Evolutionary conservation across 1,139 yeast species (phyloP), one percentile per base, ranked within the genome.

Genomic region (Dujonia santamariae): DNA sequence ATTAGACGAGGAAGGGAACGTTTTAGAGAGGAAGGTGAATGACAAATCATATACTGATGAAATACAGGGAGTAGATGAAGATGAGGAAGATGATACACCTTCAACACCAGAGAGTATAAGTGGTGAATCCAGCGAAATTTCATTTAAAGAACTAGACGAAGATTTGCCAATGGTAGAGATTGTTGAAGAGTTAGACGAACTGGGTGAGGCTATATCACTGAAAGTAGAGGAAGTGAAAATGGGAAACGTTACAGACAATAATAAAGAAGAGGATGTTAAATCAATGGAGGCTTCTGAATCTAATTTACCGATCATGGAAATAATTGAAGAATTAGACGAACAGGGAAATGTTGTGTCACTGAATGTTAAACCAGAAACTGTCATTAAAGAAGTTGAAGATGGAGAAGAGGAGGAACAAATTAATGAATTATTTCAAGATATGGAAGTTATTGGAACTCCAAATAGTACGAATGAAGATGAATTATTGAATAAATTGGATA

Each of bases 1-100:
- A 37, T 58, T 90, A 28, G 96, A 88, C 54, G 95, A 85, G 1
- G 79, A 84, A 9, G 96, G 80, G 0, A 78, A 83, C 42, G 68
- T 87, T 1, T 51, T 82, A 0, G 54, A 44, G 12, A 63, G 70
- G 8, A 60, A 63, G 17, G 36, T 64, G 4, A 62, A 60, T 34
- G 47, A 59, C 23, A 35, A 46, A 27, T 21, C 5, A 28, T 34
- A 9, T 22, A 24, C 17, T 12, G 26, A 12, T 7, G 16, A 11
- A 5, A 12, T 11, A 15, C 11, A 30, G n/a, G 9, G 15, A 20
- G 20, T 9, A 6, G 24, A 24, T 11, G 15, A 17, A 4, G 27
- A 22, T 6, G 28, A 19, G 3, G 18, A 17, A 7, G 18, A 19
- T 4, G 24, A 32, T n/a, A n/a, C n/a, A n/a, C n/a, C n/a, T n/a